Percentiles rank a stretch among this genome's conserved stretches.
Evolutionary conservation across 306 rosid species (phyloP).

Genomic region (Quercus alba): DNA sequence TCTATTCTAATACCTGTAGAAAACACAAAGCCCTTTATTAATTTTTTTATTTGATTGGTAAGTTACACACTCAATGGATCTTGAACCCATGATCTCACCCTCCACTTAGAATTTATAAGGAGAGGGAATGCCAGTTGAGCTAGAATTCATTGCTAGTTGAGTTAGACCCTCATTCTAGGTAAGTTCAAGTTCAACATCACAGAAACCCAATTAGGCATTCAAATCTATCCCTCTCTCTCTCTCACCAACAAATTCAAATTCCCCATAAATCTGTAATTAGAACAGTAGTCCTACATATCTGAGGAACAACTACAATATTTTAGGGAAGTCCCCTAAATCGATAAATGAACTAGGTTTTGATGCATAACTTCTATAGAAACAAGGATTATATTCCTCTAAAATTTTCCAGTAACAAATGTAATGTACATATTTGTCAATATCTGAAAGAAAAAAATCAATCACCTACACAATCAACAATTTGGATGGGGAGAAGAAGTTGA

Average conservation of each 20-base stretch:
- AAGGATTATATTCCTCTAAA: slow-evolving; percentile 9
- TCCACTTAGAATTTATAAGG: too few relatives aligned
- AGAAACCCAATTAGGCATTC: background rate
- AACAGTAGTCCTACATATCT: background rate
- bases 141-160: too few relatives aligned
- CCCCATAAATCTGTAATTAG: background rate
- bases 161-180: background rate
- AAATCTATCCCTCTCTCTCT: background rate
- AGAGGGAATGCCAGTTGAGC: too few relatives aligned
- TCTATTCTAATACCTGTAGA: too few relatives aligned
- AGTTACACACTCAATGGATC: too few relatives aligned
- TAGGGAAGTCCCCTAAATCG: background rate
- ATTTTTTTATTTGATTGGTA: too few relatives aligned
- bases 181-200: background rate
- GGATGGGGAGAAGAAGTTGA: background rate
- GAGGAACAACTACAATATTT: too few relatives aligned
- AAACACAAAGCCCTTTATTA: too few relatives aligned
- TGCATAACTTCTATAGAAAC: slow-evolving; percentile 10
- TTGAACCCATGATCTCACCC: too few relatives aligned
- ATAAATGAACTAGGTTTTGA: background rate
- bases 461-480: slow-evolving; percentile 14
- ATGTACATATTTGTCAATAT: slow-evolving; percentile 33
- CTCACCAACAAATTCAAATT: background rate
- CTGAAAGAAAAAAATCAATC: slow-evolving; percentile 17
- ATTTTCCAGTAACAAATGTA: slow-evolving; percentile 30